These are phyloP conservation scores for Colletotrichum cuscutae DNA, from an alignment of 2,329 filamentous ascomycete species.

Conservation along the genomic window DNA sequence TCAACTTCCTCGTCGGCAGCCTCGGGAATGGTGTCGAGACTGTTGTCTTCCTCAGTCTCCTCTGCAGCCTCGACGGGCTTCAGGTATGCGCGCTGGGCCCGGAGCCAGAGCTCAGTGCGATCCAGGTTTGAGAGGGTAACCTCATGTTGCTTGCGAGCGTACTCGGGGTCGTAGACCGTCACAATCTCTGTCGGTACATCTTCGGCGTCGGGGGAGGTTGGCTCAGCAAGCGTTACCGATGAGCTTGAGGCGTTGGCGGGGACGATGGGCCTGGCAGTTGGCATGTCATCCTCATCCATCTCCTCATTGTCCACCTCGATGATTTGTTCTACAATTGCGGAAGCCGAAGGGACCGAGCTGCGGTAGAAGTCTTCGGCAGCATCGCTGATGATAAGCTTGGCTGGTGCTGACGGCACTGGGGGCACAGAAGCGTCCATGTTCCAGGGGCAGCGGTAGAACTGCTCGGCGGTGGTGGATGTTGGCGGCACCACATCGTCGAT, in stretches of 20 bases:
- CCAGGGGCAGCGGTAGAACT: conserved; percentile 91
- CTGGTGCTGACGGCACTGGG: conserved; percentile 41
- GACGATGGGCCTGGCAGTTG: conserved; percentile 68
- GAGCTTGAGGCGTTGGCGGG: conserved; percentile 41
- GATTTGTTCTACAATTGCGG: conserved; percentile 72
- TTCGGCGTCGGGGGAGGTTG: conserved; percentile 59
- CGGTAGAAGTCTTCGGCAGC: conserved; percentile 52
- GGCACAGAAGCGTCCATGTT: conserved; percentile 54
- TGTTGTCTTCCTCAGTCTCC: conserved; percentile 37
- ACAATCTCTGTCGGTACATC: conserved; percentile 73
- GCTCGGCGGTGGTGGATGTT: conserved; percentile 90
- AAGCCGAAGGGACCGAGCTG: conserved; percentile 44
- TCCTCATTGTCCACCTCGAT: conserved; percentile 65
- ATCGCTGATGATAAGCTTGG: conserved; percentile 43
- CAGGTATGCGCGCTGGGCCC: conserved; percentile 83
- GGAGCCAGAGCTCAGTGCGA: conserved; percentile 87
- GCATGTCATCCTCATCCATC: conserved; percentile 69
- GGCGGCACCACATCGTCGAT: conserved; percentile 70
- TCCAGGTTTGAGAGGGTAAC: conserved; percentile 80
- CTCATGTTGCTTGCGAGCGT: conserved; percentile 78
- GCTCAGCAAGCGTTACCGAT: conserved; percentile 45
- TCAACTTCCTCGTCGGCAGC: conserved; percentile 44
- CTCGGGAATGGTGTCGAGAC: conserved; percentile 50
- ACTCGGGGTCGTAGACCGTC: conserved; percentile 78
- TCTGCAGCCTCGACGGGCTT: conserved; percentile 68